Evolutionary conservation across 73 alveolate species (phyloP).

Genomic region (Tetrahymena malaccensis): DNA sequence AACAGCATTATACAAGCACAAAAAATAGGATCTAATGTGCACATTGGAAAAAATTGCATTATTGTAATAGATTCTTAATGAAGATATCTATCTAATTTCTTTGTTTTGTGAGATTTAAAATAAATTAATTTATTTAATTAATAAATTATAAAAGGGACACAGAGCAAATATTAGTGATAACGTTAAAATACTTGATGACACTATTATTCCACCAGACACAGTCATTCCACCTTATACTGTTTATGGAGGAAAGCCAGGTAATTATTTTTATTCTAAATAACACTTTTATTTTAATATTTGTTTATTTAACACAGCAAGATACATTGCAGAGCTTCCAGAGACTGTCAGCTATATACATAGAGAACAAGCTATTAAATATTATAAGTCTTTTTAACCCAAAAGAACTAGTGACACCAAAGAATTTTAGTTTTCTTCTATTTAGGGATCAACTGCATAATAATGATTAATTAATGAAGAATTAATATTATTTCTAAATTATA

Average conservation of each 20-base stretch:
- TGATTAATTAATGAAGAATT: not conserved
- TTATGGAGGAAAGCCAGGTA: conserved; percentile 81
- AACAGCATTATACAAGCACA: conserved; percentile 48
- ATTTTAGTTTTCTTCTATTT: not conserved
- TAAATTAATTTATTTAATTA: not conserved
- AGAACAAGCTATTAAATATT: conserved; percentile 32
- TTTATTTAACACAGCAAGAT: not conserved
- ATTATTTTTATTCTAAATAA: not conserved
- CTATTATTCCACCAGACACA: conserved; percentile 66
- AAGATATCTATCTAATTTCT: not conserved
- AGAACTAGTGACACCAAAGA: not conserved
- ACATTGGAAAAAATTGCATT: conserved; percentile 66
- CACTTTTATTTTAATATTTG: not conserved
- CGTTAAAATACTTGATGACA: conserved; percentile 51
- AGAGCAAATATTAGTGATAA: conserved; percentile 59
- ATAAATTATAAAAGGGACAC: conserved; percentile 11
- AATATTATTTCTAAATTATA: no score
- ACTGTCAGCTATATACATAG: conserved; percentile 30
- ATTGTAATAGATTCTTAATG: conserved; percentile 5
- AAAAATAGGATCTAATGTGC: conserved; percentile 57
- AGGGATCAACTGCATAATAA: not conserved
- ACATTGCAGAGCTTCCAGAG: conserved; percentile 51
- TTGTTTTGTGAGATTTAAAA: not conserved
- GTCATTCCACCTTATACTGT: conserved; percentile 62
- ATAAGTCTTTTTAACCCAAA: not conserved